Conservation (phyloP, 805 yeast genomes). For the Cyberlindnera veronae region DNA sequence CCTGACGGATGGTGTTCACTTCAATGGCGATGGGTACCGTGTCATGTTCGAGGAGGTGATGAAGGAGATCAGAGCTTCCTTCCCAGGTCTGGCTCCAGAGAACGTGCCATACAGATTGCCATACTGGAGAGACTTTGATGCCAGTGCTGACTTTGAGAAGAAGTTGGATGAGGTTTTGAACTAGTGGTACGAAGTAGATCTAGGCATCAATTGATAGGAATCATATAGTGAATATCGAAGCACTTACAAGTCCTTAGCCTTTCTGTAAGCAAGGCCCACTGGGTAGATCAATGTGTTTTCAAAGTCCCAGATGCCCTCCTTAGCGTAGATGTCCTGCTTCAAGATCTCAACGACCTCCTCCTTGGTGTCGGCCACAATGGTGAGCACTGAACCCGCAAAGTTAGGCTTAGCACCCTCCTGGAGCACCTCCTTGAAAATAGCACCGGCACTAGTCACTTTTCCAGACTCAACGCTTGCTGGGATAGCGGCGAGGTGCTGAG, state of each 20-base stretch:
- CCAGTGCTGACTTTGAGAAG: too few species aligned
- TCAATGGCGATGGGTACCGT: conserved; percentile 49
- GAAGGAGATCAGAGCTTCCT: conserved; percentile 34
- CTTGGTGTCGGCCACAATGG: conserved; percentile 57
- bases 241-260: conserved; percentile 29
- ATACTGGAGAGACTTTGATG: conserved; percentile 36
- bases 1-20: conserved; percentile 59
- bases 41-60: conserved; percentile 44
- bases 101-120: conserved; percentile 37
- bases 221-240: neutral
- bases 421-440: conserved; percentile 45
- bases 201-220: neutral
- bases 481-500: conserved; percentile 48
- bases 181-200: neutral
- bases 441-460: conserved; percentile 47
- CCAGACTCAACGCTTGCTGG: conserved; percentile 42
- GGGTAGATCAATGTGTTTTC: conserved; percentile 59
- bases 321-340: conserved; percentile 58
- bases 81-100: conserved; percentile 48
- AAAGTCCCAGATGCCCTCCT: conserved; percentile 74
- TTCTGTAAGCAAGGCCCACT: conserved; percentile 43
- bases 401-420: conserved; percentile 38
- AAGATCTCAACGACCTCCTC: conserved; percentile 65
- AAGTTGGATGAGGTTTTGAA: conserved; percentile 6
- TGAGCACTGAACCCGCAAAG: conserved; percentile 69